A percentile compares a stretch with the other conserved stretches of the same genome.
These are phyloP conservation scores for Postia placenta DNA, from an alignment of 768 basidiomycete species.

Conservation along the genomic window DNA sequence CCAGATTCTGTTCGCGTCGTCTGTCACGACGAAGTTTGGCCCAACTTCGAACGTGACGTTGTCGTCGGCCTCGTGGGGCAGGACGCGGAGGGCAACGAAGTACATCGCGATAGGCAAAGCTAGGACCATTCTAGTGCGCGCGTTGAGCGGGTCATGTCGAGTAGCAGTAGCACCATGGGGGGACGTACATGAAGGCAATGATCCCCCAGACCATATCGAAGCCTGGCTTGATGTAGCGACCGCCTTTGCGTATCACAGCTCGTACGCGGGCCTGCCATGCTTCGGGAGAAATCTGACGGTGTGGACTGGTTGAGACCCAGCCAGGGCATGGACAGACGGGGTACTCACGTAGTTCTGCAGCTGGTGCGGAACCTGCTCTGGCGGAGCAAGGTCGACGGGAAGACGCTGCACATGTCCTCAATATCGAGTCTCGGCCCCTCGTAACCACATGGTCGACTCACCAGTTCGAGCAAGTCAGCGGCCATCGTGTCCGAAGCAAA, in stretches of 20 bases:
- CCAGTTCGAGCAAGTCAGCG: neutral
- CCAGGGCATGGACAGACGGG: neutral
- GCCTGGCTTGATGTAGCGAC: conserved; percentile 35
- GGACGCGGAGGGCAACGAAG: conserved; percentile 24
- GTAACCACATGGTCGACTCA: neutral
- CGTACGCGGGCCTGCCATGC: conserved; percentile 39
- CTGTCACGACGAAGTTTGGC: neutral
- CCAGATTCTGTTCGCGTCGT: conserved; percentile 20
- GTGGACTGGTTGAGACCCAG: conserved; percentile 1
- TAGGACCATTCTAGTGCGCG: conserved; percentile 29
- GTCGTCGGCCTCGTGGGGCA: conserved; percentile 14
- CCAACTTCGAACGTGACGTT: conserved; percentile 7
- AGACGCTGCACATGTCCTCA: conserved; percentile 11
- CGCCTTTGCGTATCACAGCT: conserved; percentile 29
- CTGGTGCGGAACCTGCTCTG: conserved; percentile 17
- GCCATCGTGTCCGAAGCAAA: neutral
- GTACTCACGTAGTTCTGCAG: conserved; percentile 31
- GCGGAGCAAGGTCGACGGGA: conserved; percentile 12
- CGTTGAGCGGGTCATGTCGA: conserved; percentile 5
- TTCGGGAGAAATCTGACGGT: conserved; percentile 35
- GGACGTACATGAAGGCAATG: conserved; percentile 34
- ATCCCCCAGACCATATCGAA: conserved; percentile 39
- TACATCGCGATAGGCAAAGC: conserved; percentile 35
- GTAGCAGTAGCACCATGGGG: neutral
- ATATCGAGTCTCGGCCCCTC: neutral